Percentiles rank a stretch among this genome's conserved stretches.
Evolutionary conservation across 2,329 filamentous ascomycete species (phyloP).

Genomic region (Calcarisporium arbuscula): DNA sequence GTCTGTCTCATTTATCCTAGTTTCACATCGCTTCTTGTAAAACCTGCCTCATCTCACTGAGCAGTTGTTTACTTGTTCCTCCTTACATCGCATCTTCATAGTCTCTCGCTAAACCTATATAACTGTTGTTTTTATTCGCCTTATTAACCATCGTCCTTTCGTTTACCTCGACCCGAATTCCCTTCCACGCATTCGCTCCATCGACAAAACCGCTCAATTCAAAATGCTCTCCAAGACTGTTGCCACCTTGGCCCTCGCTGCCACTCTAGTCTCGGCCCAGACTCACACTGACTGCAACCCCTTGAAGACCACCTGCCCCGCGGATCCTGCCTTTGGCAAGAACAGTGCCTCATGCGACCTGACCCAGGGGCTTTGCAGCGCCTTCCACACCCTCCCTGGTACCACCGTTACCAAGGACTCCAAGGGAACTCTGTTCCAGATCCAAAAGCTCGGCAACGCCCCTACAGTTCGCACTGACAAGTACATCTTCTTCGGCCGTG

Average conservation of each 20-base stretch:
- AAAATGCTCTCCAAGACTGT: slow-evolving; percentile 38
- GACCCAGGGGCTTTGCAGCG: slow-evolving; percentile 60
- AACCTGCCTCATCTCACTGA: no score
- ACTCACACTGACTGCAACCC: slow-evolving; percentile 52
- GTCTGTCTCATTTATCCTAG: slow-evolving; percentile 3
- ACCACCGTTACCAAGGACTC: slow-evolving; percentile 42
- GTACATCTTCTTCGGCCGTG: slow-evolving; percentile 95
- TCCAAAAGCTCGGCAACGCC: slow-evolving; percentile 58
- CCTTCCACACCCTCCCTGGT: slow-evolving; percentile 40
- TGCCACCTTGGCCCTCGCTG: slow-evolving; percentile 42
- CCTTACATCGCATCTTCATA: slow-evolving; percentile 4
- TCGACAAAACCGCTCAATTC: slow-evolving; percentile 1
- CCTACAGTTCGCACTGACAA: slow-evolving; percentile 71
- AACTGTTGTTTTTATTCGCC: slow-evolving; percentile 5
- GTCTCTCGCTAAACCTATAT: slow-evolving; percentile 9
- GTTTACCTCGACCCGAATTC: slow-evolving; percentile 2
- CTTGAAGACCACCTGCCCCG: slow-evolving; percentile 56
- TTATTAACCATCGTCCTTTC: not conserved
- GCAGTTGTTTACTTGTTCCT: slow-evolving; percentile 1
- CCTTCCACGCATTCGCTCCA: not conserved
- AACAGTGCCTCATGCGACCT: slow-evolving; percentile 60
- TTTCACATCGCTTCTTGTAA: no score
- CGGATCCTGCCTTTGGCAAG: slow-evolving; percentile 70
- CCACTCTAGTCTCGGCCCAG: slow-evolving; percentile 47
- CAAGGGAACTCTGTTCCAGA: slow-evolving; percentile 55